Percentiles rank a stretch among this genome's conserved stretches.
phyloP scores from a whole-genome alignment of 1,284 basidiomycete genomes.

The Ceratobasidium sp. region DNA sequence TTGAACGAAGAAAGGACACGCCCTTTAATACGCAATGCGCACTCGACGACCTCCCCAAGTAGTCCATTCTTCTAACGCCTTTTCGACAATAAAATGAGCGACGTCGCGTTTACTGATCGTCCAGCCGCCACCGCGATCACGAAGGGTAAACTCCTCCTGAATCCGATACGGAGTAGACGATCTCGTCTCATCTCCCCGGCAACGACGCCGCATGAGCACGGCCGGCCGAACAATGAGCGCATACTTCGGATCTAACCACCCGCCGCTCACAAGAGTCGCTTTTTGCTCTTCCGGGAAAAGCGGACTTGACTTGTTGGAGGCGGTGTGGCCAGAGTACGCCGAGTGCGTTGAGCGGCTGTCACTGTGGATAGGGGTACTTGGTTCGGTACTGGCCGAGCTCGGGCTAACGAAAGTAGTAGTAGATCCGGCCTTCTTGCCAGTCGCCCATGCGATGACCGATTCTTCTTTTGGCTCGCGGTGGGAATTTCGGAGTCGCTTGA shows the following conservation, averaged over 20 bases:
- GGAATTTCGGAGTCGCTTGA: slow-evolving; percentile 15
- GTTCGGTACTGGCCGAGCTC: slow-evolving; percentile 11
- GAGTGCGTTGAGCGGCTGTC: slow-evolving; percentile 36
- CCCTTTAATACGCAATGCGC: slow-evolving; percentile 29
- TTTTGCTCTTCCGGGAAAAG: slow-evolving; percentile 20
- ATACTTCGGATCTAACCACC: slow-evolving; percentile 37
- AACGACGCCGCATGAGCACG: slow-evolving; percentile 29
- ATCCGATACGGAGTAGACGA: slow-evolving; percentile 33
- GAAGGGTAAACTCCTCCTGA: slow-evolving; percentile 31
- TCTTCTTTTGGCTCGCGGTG: slow-evolving; percentile 22
- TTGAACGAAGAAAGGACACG: not conserved
- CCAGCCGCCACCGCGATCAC: slow-evolving; percentile 26
- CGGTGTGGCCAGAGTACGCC: slow-evolving; percentile 18
- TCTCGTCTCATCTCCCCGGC: slow-evolving; percentile 24
- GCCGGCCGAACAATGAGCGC: slow-evolving; percentile 33
- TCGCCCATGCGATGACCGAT: slow-evolving; percentile 30
- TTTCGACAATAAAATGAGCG: slow-evolving; percentile 35
- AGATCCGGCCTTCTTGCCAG: slow-evolving; percentile 33
- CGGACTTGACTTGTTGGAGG: not conserved
- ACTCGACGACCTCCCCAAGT: slow-evolving; percentile 34
- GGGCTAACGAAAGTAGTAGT: not conserved
- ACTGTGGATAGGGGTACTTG: slow-evolving; percentile 24
- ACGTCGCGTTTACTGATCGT: slow-evolving; percentile 40
- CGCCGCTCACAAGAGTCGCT: not conserved
- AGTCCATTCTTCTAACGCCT: slow-evolving; percentile 28